Percentiles rank a stretch among this genome's conserved stretches.
Evolutionary conservation across 2,329 filamentous ascomycete species (phyloP).

Genomic region (Botrytis cinerea): DNA sequence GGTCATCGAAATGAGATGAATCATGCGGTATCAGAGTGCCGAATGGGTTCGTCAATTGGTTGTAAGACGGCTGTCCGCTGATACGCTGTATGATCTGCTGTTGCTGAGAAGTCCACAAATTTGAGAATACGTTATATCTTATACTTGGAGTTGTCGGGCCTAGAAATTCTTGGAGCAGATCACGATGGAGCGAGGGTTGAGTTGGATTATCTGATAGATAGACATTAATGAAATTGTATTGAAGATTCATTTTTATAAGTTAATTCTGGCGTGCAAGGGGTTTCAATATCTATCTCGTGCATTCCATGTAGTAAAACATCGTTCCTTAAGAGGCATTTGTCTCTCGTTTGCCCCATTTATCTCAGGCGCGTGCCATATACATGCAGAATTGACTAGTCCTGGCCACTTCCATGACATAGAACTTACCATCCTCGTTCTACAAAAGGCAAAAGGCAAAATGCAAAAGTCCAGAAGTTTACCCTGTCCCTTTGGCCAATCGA

Average conservation of each 20-base stretch:
- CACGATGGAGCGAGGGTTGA: background rate
- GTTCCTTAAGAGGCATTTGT: background rate
- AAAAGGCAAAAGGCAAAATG: background rate
- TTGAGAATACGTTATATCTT: background rate
- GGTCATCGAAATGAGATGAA: background rate
- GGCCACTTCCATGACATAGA: background rate
- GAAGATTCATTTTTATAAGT: background rate
- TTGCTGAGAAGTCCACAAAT: background rate
- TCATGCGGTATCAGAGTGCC: background rate
- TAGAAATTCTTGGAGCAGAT: background rate
- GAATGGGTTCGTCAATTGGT: background rate
- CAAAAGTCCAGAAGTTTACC: no score
- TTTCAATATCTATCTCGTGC: background rate
- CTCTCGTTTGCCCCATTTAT: background rate
- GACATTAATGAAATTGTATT: background rate
- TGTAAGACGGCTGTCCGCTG: background rate
- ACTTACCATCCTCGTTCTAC: background rate
- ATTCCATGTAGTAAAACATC: background rate
- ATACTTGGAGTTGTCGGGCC: background rate
- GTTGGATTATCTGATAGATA: background rate
- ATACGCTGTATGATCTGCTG: background rate
- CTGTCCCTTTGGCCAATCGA: background rate
- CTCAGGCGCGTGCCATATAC: no score
- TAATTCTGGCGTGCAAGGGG: background rate
- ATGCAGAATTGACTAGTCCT: background rate